Conservation (phyloP, 2,329 filamentous ascomycete species). For the Colletotrichum somersetense region DNA sequence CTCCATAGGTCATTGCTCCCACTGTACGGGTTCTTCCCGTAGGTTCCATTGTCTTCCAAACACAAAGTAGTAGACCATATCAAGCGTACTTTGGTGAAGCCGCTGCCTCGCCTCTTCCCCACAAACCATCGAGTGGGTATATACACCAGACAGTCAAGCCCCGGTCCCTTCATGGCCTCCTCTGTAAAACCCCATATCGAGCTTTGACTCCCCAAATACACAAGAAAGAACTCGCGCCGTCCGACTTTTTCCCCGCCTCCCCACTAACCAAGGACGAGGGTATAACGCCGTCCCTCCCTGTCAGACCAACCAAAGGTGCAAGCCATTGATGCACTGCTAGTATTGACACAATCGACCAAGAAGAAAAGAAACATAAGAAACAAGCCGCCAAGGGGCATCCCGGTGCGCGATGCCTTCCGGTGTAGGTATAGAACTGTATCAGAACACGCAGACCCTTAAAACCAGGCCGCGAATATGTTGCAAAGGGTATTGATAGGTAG, state of each 20-base stretch:
- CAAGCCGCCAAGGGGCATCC: background rate
- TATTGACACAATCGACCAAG: slow-evolving; percentile 15
- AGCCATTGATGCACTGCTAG: slow-evolving; percentile 19
- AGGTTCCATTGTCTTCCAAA: slow-evolving; percentile 18
- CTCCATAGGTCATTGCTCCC: slow-evolving; percentile 15
- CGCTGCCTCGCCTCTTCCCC: slow-evolving; percentile 13
- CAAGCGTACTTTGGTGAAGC: slow-evolving; percentile 1
- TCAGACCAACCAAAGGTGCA: slow-evolving; percentile 20
- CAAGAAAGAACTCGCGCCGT: slow-evolving; percentile 17
- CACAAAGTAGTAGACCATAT: slow-evolving; percentile 14
- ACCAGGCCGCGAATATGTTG: slow-evolving; percentile 7
- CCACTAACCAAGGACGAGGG: slow-evolving; percentile 34
- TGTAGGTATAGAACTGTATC: slow-evolving; percentile 36
- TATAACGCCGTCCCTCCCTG: slow-evolving; percentile 28
- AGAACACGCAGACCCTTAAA: slow-evolving; percentile 31
- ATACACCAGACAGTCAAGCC: slow-evolving; percentile 26
- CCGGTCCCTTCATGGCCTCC: slow-evolving; percentile 10
- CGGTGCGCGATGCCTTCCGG: slow-evolving; percentile 1
- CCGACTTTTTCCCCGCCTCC: slow-evolving; percentile 25
- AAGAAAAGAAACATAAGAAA: slow-evolving; percentile 20
- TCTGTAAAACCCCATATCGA: slow-evolving; percentile 21
- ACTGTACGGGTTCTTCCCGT: slow-evolving; percentile 2
- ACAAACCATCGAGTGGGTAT: slow-evolving; percentile 37
- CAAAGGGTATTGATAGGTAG: background rate
- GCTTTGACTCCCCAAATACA: slow-evolving; percentile 22